These are phyloP conservation scores for Xanthoconium purpureum DNA, from an alignment of 768 basidiomycete species.

Conservation along the genomic window DNA sequence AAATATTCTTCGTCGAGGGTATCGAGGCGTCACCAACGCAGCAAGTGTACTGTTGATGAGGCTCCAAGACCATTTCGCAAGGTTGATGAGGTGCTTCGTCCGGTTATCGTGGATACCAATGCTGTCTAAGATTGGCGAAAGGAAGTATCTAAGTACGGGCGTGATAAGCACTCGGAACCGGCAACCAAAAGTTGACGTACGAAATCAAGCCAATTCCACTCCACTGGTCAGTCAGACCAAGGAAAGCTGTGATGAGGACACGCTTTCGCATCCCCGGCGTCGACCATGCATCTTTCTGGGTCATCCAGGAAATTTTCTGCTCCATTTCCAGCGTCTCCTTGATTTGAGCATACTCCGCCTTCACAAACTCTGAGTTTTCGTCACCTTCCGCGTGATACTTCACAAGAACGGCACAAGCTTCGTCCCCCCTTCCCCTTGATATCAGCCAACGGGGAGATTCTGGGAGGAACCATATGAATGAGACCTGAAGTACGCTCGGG, in stretches of 20 bases:
- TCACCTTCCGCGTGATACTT: constrained; percentile 65
- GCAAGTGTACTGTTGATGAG: constrained; percentile 1
- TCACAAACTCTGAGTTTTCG: constrained; percentile 47
- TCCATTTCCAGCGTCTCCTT: constrained; percentile 46
- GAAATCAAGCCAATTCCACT: constrained; percentile 10
- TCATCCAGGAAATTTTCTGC: neutral
- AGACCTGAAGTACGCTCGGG: constrained; percentile 52
- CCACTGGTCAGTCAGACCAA: constrained; percentile 17
- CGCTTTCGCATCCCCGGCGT: constrained; percentile 18
- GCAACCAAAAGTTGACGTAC: neutral
- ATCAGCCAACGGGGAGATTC: constrained; percentile 68
- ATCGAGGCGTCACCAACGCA: constrained; percentile 9
- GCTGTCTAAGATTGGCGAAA: constrained; percentile 13
- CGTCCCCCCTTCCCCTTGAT: constrained; percentile 49
- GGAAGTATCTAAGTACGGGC: constrained; percentile 1
- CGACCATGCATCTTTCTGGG: neutral
- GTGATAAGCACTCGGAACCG: neutral
- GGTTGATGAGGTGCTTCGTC: constrained; percentile 16
- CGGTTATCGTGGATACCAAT: constrained; percentile 21
- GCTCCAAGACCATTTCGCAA: constrained; percentile 12
- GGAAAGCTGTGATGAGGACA: constrained; percentile 5
- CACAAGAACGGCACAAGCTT: constrained; percentile 46
- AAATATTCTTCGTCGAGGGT: constrained; percentile 15
- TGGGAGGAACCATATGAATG: constrained; percentile 55
- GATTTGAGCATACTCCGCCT: constrained; percentile 57